Evolutionary conservation across 2,329 filamentous ascomycete species (phyloP).

Genomic region (Fusarium verticillioides): DNA sequence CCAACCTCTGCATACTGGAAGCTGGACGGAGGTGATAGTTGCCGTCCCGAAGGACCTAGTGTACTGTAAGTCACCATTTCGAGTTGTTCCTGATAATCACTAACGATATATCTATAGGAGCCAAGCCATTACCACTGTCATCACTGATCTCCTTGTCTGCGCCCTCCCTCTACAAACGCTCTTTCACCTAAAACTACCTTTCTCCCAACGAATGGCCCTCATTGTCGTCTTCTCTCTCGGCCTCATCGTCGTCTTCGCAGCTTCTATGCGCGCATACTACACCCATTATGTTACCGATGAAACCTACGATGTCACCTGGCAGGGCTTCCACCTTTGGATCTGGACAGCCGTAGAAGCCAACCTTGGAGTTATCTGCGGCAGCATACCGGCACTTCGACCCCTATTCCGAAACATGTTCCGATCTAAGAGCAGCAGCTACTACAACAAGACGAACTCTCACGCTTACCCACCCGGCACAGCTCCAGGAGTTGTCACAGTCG

Average conservation of each 20-base stretch:
- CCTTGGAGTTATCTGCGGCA: conserved; percentile 55
- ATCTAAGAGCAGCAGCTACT: conserved; percentile 41
- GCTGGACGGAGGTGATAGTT: conserved; percentile 40
- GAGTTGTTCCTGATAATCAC: background rate
- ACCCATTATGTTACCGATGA: conserved; percentile 48
- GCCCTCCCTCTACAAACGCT: conserved; percentile 52
- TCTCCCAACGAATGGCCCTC: conserved; percentile 49
- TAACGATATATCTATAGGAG: conserved; percentile 25
- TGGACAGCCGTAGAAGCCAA: conserved; percentile 57
- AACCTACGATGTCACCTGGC: conserved; percentile 56
- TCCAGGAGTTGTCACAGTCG: conserved; percentile 26
- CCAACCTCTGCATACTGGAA: conserved; percentile 42
- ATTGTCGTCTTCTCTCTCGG: conserved; percentile 53
- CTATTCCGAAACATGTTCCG: conserved; percentile 42
- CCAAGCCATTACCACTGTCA: conserved; percentile 49
- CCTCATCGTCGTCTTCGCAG: conserved; percentile 51
- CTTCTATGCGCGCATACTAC: conserved; percentile 53
- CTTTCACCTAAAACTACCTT: conserved; percentile 47
- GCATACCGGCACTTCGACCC: conserved; percentile 50
- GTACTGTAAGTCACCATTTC: conserved; percentile 35
- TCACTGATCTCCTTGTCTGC: conserved; percentile 52
- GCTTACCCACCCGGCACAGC: conserved; percentile 32
- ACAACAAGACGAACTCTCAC: conserved; percentile 35
- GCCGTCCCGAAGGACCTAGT: conserved; percentile 46
- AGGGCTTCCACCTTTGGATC: conserved; percentile 54